phyloP scores from a whole-genome alignment of 192 early-diverging fungal species.

The Tieghemiomyces parasiticus region DNA sequence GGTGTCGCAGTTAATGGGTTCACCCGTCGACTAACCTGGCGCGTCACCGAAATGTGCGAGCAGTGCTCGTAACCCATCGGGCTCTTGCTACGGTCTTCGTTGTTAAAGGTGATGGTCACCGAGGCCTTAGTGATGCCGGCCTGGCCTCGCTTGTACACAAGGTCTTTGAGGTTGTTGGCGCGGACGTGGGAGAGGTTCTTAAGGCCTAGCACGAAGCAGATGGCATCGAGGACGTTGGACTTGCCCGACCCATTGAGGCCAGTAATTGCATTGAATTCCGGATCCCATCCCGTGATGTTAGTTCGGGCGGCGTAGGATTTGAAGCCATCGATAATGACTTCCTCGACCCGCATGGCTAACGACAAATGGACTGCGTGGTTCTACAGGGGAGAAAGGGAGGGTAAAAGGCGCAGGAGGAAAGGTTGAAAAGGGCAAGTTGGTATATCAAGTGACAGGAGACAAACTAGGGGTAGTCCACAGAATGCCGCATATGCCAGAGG shows the following conservation, averaged over 20 bases:
- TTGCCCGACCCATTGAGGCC: conserved; percentile 97
- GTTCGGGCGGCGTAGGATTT: conserved; percentile 95
- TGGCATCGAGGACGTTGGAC: conserved; percentile 96
- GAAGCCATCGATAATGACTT: conserved; percentile 96
- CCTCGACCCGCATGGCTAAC: conserved; percentile 69
- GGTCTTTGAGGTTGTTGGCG: conserved; percentile 82
- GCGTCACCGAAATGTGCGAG: conserved; percentile 82
- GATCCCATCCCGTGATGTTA: conserved; percentile 96
- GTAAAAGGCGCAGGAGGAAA: too few species aligned
- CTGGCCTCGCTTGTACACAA: conserved; percentile 98
- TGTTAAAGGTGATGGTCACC: conserved; percentile 93
- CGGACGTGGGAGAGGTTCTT: conserved; percentile 86
- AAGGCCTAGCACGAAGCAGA: conserved; percentile 97
- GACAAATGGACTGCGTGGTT: too few species aligned
- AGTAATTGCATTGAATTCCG: conserved; percentile 95
- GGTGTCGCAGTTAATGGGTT: too few species aligned
- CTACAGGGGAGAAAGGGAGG: too few species aligned
- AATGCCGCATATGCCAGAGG: too few species aligned
- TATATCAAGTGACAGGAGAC: too few species aligned
- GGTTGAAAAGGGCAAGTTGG: too few species aligned
- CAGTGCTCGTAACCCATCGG: conserved; percentile 79
- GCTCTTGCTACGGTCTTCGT: conserved; percentile 63
- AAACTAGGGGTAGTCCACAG: too few species aligned
- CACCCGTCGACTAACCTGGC: conserved; percentile 60
- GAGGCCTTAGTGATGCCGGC: conserved; percentile 97